Base-by-base conservation (phyloP, 352 stramenopile genomes). In the Peronospora farinosa region DNA sequence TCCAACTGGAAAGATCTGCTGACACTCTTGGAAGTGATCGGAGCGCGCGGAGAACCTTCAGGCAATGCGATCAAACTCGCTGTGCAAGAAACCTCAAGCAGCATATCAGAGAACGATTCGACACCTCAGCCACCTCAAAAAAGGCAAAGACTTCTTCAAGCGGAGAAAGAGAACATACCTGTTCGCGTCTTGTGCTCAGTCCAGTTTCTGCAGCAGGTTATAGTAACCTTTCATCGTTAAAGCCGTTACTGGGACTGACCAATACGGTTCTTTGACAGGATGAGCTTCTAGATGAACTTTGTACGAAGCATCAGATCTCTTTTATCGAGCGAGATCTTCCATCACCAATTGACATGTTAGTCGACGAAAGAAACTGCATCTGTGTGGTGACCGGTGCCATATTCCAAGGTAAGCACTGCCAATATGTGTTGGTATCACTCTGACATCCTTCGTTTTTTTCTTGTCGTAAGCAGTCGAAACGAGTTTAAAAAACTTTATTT, bases 321-420 rank as follows among this genome's bases (percentile, higher is more conserved):
- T 68, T 88, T 16, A 67, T 86, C 46, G 78, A 90, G 41, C 64
- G 78, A 53, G 64, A 88, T 33, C 55, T 90, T 15, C 60, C 59
- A 17, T 23, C 51, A 30, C 69, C 68, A 10, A 67, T 90, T 36
- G 72, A 82, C 47, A 55, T 88, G 11, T 28, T 88, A n/a, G 47
- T 90, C 5, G 78, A 90, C 32, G 78, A 90, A 30, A 62, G 61
- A 40, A 88, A 84, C 32, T 78, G 57, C 7, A 65, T 88, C 37
- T 78, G 65, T 31, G 31, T 88, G 7, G 38, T 83, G 8, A 35
- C 51, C 28, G 43, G 55, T 10, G 30, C 33, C 12, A 60, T 63
- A 5, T 79, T 90, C 25, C 36, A 59, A 60, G 66, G 78, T 88
- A 31, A 40, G 44, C 45, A 11, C 12, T 21, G 37, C 12, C 7